A percentile compares a stretch with the other conserved stretches of the same genome.
Evolutionary conservation across 306 rosid genomes (phyloP).

Genomic region (Vachellia pachyceras): DNA sequence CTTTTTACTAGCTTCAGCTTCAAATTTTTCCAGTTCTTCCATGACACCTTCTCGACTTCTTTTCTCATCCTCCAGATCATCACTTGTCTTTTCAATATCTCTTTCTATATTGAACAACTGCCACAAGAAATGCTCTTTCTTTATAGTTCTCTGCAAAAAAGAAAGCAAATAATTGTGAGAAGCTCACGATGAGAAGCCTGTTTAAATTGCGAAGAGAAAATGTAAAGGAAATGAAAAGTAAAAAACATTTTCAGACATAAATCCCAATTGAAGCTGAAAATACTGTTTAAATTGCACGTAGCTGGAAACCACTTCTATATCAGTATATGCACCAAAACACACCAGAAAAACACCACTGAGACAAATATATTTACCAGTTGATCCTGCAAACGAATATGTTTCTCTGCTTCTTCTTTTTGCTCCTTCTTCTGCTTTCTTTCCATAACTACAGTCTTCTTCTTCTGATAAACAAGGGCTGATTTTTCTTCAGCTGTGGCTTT

Average conservation of each 20-base stretch:
- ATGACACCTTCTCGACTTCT: slow-evolving; percentile 69
- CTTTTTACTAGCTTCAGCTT: slow-evolving; percentile 75
- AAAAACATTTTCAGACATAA: slow-evolving; percentile 16
- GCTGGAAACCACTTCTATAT: neutral
- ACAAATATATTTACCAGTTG: slow-evolving; percentile 64
- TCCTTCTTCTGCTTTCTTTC: slow-evolving; percentile 99
- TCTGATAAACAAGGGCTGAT: slow-evolving; percentile 89
- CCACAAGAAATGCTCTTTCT: slow-evolving; percentile 90
- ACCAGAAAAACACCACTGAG: slow-evolving; percentile 1
- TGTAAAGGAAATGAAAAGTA: slow-evolving; percentile 24
- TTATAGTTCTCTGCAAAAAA: slow-evolving; percentile 76
- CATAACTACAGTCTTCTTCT: slow-evolving; percentile 80
- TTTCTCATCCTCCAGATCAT: slow-evolving; percentile 80
- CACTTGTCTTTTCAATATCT: slow-evolving; percentile 64
- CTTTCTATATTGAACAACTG: slow-evolving; percentile 81
- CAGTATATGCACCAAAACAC: neutral
- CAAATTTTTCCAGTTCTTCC: slow-evolving; percentile 71
- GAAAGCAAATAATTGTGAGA: slow-evolving; percentile 33
- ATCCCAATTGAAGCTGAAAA: slow-evolving; percentile 28
- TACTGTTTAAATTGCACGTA: neutral
- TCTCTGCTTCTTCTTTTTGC: slow-evolving; percentile 81
- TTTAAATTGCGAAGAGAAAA: slow-evolving; percentile 26
- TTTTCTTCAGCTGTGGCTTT: slow-evolving; percentile 88
- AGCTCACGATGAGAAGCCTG: slow-evolving; percentile 19
- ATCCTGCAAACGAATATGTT: slow-evolving; percentile 33